Evolutionary conservation across 371 early-diverging fungal species (phyloP).

Genomic region (Syncephalis plumigaleata): DNA sequence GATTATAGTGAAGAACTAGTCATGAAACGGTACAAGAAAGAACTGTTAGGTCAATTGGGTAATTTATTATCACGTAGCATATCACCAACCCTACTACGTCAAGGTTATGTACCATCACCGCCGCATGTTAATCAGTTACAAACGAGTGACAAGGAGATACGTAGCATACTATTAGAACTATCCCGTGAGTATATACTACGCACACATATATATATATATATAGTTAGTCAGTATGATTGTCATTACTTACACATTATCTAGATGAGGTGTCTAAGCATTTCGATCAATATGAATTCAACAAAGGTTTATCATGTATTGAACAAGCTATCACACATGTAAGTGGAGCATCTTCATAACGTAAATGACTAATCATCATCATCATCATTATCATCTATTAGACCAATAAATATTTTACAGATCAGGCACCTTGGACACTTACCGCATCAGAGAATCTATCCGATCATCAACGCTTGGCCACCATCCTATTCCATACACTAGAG

Average conservation of each 20-base stretch:
- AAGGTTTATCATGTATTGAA: neutral
- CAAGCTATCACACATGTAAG: neutral
- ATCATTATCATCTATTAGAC: conserved; percentile 15
- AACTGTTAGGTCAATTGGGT: conserved; percentile 72
- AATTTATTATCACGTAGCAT: conserved; percentile 62
- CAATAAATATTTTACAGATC: conserved; percentile 51
- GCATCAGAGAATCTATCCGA: conserved; percentile 13
- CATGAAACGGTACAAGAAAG: conserved; percentile 47
- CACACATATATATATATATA: no score
- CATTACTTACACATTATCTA: no score
- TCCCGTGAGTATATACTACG: neutral
- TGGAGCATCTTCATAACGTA: neutral
- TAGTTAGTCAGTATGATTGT: neutral
- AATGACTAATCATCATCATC: neutral
- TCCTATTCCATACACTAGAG: conserved; percentile 59
- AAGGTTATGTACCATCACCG: neutral
- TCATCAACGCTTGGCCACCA: conserved; percentile 27
- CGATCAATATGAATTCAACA: conserved; percentile 8
- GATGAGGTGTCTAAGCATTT: neutral
- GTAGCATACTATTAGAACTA: neutral
- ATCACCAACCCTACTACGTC: conserved; percentile 32
- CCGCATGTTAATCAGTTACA: neutral
- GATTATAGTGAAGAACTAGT: conserved; percentile 61
- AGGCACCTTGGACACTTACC: conserved; percentile 68
- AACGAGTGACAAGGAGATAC: neutral